Base-by-base conservation (phyloP, 441 rosid genomes). In the Gossypium schwendimanii region DNA sequence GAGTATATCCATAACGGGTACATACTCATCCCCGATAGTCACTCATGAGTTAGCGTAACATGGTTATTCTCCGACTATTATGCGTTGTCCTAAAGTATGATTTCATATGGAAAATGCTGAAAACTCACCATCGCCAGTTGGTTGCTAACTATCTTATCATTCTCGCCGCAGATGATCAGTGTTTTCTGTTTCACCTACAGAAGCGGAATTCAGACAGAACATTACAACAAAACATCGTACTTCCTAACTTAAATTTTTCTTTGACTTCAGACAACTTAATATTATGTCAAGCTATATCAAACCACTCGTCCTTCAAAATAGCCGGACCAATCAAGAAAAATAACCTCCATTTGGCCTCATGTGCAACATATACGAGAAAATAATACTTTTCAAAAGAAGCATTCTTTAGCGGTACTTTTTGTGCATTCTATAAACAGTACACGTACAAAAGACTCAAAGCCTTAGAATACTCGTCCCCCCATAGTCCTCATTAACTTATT, bases 61-160 rank as follows among this genome's bases (percentile, higher is more conserved):
- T 44, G 49, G 49, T 44, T 9, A 2, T 44, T 14, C 44, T 28
- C 20, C 3, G 11, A 60, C 41, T 44, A 28, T 59, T 59, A 7
- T 17, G 31, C 2, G 20, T 6, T 3, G 9, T 15, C 7, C 11
- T 57, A 17, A 26, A 14, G 45, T 31, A 61, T 6, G 65, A 61
- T 61, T 61, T 61, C 45, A 31, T 12, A 31, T 18, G 45, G n/a
- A 44, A 44, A 64, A 44, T 21, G 69, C 36, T 0, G 61, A 63
- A 54, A 78, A 77, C 88, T 86, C 73, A 89, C 94, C 77, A 79
- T 81, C 26, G 85, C 78, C 60, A 87, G 85, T 63, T 75, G 79
- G 76, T 81, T 82, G 84, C 85, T 82, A 63, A 89, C 84, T 52
- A 89, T 86, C 81, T 73, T 83, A 80, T 89, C 94, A 2, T 81